Conservation (phyloP, 768 basidiomycete genomes). For the Lanmaoa pseudosensibilis region DNA sequence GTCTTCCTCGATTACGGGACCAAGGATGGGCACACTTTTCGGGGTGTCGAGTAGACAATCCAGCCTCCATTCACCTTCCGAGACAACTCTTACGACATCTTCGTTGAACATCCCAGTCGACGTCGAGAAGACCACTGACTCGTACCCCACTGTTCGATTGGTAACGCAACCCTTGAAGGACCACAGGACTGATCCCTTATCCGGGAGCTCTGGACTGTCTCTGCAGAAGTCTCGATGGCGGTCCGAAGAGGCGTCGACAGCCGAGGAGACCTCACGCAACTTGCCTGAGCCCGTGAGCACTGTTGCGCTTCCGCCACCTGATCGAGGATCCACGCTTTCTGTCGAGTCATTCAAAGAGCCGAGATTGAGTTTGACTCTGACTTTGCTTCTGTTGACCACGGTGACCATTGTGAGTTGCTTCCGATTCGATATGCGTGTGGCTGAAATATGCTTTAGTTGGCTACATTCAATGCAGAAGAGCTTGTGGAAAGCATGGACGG, state of each 20-base stretch:
- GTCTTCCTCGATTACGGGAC: constrained; percentile 10
- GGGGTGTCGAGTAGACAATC: constrained; percentile 9
- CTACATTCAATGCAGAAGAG: constrained; percentile 64
- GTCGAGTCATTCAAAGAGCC: constrained; percentile 45
- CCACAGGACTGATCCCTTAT: not conserved
- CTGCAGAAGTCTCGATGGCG: constrained; percentile 10
- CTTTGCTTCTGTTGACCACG: constrained; percentile 49
- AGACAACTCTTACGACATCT: constrained; percentile 24
- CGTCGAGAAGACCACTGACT: constrained; percentile 8
- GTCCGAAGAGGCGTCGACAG: constrained; percentile 10
- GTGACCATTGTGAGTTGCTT: constrained; percentile 60
- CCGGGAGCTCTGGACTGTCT: constrained; percentile 7
- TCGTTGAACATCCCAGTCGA: constrained; percentile 1
- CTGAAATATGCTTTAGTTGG: constrained; percentile 37
- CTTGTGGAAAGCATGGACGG: constrained; percentile 85
- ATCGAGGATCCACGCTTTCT: constrained; percentile 15
- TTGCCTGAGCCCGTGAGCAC: constrained; percentile 14
- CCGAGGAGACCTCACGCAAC: not conserved
- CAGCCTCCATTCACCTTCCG: constrained; percentile 26
- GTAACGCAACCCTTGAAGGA: constrained; percentile 17
- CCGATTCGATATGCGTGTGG: not conserved
- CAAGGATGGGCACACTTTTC: constrained; percentile 11
- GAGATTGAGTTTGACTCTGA: constrained; percentile 57
- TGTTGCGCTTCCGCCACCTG: constrained; percentile 15
- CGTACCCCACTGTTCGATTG: constrained; percentile 26